Base-by-base conservation (phyloP, 2,329 filamentous ascomycete species). In the Neofusicoccum umdonicola region DNA sequence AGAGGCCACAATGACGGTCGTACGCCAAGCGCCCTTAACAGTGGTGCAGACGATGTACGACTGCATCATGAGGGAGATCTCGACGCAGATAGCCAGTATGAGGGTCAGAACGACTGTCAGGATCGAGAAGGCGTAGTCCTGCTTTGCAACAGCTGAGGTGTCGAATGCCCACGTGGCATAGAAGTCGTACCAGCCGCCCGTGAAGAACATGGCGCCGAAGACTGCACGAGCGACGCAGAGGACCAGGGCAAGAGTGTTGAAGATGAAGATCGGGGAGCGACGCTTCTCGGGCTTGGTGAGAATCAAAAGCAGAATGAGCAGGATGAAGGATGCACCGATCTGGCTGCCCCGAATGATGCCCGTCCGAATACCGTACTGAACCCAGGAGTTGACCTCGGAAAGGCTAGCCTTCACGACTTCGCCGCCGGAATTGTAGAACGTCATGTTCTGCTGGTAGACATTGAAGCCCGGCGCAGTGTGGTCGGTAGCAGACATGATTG, bases 341-440 rank as follows among this genome's bases (percentile, higher is more conserved):
- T 94, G 90, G 17, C 84, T 78, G 61, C 85, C 88, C 73, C 89
- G 91, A 77, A 88, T 89, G 80, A 91, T 87, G 72, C 77, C 81
- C 41, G 82, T 72, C 8, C 77, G 77, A 65, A 81, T 74, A 66
- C 80, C 80, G 71, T 84, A 84, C 65, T 78, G 74, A 62, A 82
- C 74, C 57, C 80, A 81, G 3, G 67, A 62, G 68, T 86, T 75
- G 44, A 89, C 66, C 3, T 76, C 72, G 8, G 67, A 52, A 65
- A 88, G 74, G 48, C 73, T 69, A 44, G 83, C 70, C 0, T 72
- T 68, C 66, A 85, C 72, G 1, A 75, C 68, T 1, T 73, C 76
- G 27, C 82, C 82, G 72, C 87, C 78, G 3, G 76, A 70, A 31
- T 72, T 67, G 42, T 76, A 71, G 60, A 89, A 72, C 44, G 75